Evolutionary conservation across 106 monocot genomes (phyloP), one percentile per base, ranked within the genome.

Genomic region (Xerophyta viscosa): DNA sequence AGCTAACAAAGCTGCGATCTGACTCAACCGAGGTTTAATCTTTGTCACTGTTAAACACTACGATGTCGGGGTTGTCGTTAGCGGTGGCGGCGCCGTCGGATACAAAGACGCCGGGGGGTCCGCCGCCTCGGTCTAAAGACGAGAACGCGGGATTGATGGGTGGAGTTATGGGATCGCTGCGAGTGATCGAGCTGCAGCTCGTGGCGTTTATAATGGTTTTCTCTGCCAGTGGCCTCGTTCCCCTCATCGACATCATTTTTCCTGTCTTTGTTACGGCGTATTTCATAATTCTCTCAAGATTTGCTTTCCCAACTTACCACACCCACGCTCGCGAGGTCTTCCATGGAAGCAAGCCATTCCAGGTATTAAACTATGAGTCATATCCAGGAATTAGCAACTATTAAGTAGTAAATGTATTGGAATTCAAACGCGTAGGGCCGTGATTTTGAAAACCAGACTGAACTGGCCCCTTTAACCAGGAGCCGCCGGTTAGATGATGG

Each of bases 181-280:
- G 93, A 2, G 78, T 88, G 45, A 94, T 94, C 64, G 93, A 94
- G 74, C 81, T 94, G 23, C 93, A 94, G 64, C 77, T 88, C 27
- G 92, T 94, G 5, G 88, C 84, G 69, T 94, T 94, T 84, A 84
- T 94, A 71, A 72, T 88, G 77, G 88, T 96, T 14, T 96, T 96
- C 84, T 96, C 94, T 44, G 88, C 76, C 27, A 78, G 78, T 75
- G 94, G 94, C 24, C 84, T 96, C 43, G 94, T 96, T 61, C 88
- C 94, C n/a, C 8, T 88, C 61, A 22, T 88, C 56, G 94, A 96
- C 81, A 56, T 96, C 57, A 43, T 65, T 62, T 96, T 76, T 72
- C 91, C 91, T 2, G 47, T 42, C 46, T 62, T 81, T 62, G 50
- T 69, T 60, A 69, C 91, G 20, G 2, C 50, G 64, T 92, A 92